Percentiles rank a stretch among this genome's conserved stretches.
These are phyloP conservation scores for Metschnikowia anglica DNA, from an alignment of 805 yeast species.

Conservation along the genomic window DNA sequence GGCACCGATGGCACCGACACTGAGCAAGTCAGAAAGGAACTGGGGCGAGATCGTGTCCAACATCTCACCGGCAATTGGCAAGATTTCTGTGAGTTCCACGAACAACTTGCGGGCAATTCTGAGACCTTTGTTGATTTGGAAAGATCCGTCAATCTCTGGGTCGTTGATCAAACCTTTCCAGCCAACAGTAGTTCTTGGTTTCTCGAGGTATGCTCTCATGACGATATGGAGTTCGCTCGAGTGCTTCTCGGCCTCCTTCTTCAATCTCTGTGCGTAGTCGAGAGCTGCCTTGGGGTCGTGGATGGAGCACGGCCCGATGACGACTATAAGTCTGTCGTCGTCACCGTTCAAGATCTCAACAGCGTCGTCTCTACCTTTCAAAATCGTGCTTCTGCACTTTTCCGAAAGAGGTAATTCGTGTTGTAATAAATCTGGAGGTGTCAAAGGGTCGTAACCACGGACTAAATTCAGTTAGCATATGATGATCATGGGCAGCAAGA, in stretches of 20 bases:
- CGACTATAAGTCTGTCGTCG: slow-evolving; percentile 81
- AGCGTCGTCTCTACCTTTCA: slow-evolving; percentile 76
- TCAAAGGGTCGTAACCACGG: slow-evolving; percentile 88
- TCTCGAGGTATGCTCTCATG: slow-evolving; percentile 97
- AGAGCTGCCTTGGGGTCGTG: slow-evolving; percentile 89
- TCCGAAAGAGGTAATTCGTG: slow-evolving; percentile 72
- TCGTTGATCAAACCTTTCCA: slow-evolving; percentile 98
- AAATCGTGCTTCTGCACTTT: slow-evolving; percentile 59
- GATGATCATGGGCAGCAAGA: not conserved
- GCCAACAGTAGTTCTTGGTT: slow-evolving; percentile 98
- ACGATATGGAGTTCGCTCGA: slow-evolving; percentile 75
- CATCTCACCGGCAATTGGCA: slow-evolving; percentile 98
- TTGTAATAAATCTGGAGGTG: slow-evolving; percentile 88
- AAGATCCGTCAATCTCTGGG: slow-evolving; percentile 90
- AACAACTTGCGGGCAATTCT: slow-evolving; percentile 83
- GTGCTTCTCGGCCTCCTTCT: slow-evolving; percentile 65
- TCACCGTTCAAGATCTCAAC: slow-evolving; percentile 67
- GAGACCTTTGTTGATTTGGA: slow-evolving; percentile 93
- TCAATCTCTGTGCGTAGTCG: slow-evolving; percentile 76
- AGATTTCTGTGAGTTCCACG: slow-evolving; percentile 68
- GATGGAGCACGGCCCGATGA: slow-evolving; percentile 96
- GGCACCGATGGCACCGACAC: slow-evolving; percentile 98
- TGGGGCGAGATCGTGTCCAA: slow-evolving; percentile 97
- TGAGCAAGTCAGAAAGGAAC: slow-evolving; percentile 83
- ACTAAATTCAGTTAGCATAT: slow-evolving; percentile 29